A percentile compares a stretch with the other conserved stretches of the same genome.
These are phyloP conservation scores for Termitomyces sp. DNA, from an alignment of 768 basidiomycete genomes.

Conservation along the genomic window DNA sequence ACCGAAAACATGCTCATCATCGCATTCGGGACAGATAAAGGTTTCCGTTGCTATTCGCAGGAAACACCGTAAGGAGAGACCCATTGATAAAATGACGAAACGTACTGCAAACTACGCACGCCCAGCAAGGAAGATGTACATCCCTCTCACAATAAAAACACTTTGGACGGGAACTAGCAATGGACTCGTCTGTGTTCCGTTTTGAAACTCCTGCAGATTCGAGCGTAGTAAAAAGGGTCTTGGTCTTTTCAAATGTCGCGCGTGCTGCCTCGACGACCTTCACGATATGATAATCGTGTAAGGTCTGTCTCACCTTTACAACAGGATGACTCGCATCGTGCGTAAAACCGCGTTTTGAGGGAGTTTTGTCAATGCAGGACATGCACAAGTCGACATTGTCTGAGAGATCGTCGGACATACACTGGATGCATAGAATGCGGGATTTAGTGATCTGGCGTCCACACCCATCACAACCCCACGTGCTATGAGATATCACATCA, in stretches of 20 bases:
- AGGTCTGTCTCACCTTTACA: constrained; percentile 24
- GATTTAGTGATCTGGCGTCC: constrained; percentile 25
- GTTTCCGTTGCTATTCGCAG: constrained; percentile 22
- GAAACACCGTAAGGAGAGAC: background rate
- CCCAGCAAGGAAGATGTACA: constrained; percentile 16
- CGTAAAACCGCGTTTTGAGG: constrained; percentile 21
- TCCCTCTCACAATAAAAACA: constrained; percentile 14
- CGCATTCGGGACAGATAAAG: constrained; percentile 27
- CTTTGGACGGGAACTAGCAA: background rate
- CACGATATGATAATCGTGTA: constrained; percentile 26
- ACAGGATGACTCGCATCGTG: constrained; percentile 26
- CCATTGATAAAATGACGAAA: background rate
- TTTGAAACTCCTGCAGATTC: constrained; percentile 11
- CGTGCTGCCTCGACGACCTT: constrained; percentile 21
- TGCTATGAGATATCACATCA: constrained; percentile 7
- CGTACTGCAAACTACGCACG: constrained; percentile 14
- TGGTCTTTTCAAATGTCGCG: constrained; percentile 18
- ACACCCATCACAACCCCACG: constrained; percentile 27
- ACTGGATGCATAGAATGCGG: constrained; percentile 26
- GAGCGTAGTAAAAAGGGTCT: constrained; percentile 18
- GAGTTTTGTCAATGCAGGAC: constrained; percentile 23
- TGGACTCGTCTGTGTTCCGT: background rate
- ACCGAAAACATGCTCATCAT: constrained; percentile 10
- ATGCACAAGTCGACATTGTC: constrained; percentile 28
- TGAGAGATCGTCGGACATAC: constrained; percentile 25